Conservation (phyloP, 1,284 basidiomycete genomes). For the Cutaneotrichosporon mucoides region DNA sequence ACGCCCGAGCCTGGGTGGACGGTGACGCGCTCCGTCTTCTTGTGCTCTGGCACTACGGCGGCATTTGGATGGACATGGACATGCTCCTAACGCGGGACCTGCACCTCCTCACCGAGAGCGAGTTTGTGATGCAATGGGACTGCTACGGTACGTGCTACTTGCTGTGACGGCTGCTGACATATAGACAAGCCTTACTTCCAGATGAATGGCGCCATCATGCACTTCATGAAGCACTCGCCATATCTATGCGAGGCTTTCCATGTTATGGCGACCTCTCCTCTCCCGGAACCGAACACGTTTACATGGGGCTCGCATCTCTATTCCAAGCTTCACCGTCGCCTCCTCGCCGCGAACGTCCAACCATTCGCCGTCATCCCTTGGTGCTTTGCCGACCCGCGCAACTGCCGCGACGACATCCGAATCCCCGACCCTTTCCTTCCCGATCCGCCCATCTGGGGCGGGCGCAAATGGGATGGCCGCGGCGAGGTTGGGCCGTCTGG, state of each 20-base stretch:
- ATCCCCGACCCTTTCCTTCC: slow-evolving; percentile 79
- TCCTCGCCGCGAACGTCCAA: slow-evolving; percentile 64
- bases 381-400: slow-evolving; percentile 84
- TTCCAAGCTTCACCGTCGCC: slow-evolving; percentile 75
- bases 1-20: slow-evolving; percentile 84
- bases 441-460: slow-evolving; percentile 59
- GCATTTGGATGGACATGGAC: slow-evolving; percentile 95
- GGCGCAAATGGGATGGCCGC: slow-evolving; percentile 60
- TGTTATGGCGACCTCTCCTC: slow-evolving; percentile 69
- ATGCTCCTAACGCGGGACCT: slow-evolving; percentile 78
- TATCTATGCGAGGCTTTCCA: slow-evolving; percentile 94
- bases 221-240: slow-evolving; percentile 78
- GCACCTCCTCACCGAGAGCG: slow-evolving; percentile 75
- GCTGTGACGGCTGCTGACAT: background rate
- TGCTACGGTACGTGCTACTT: slow-evolving; percentile 68
- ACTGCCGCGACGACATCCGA: slow-evolving; percentile 82
- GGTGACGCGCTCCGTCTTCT: slow-evolving; percentile 81
- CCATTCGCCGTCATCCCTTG: slow-evolving; percentile 88
- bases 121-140: slow-evolving; percentile 95
- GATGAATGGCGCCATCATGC: slow-evolving; percentile 89
- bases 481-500: slow-evolving; percentile 51
- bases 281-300: slow-evolving; percentile 71
- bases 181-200: slow-evolving; percentile 78
- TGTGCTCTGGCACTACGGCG: slow-evolving; percentile 82
- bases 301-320: slow-evolving; percentile 91